Percentiles rank a stretch among this genome's conserved stretches.
Evolutionary conservation across 495 filamentous ascomycete genomes (phyloP).

Genomic region (Tuber magnatum): DNA sequence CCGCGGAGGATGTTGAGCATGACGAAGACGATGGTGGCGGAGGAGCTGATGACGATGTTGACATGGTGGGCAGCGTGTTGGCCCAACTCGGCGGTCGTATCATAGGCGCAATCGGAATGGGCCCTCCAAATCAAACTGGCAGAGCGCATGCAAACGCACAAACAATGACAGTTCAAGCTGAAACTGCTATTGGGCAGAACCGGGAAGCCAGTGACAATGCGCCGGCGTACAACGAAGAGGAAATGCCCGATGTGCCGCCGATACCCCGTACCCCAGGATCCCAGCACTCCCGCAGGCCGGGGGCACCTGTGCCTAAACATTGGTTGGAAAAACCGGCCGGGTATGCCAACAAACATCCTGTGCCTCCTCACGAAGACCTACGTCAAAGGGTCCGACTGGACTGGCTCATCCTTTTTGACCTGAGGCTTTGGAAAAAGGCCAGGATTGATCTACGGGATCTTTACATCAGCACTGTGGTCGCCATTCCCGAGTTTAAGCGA

Average conservation of each 20-base stretch:
- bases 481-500: slow-evolving; percentile 92
- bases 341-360: slow-evolving; percentile 50
- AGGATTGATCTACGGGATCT: slow-evolving; percentile 83
- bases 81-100: slow-evolving; percentile 9
- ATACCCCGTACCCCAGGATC: slow-evolving; percentile 35
- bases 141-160: not conserved
- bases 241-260: slow-evolving; percentile 26
- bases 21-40: slow-evolving; percentile 43
- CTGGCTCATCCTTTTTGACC: slow-evolving; percentile 93
- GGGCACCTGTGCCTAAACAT: slow-evolving; percentile 56
- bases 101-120: slow-evolving; percentile 20
- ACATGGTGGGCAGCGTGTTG: slow-evolving; percentile 45
- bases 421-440: slow-evolving; percentile 92
- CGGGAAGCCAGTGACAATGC: slow-evolving; percentile 9
- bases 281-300: slow-evolving; percentile 29
- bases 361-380: slow-evolving; percentile 73
- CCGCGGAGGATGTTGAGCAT: slow-evolving; percentile 45
- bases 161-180: slow-evolving; percentile 5
- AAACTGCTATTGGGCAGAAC: slow-evolving; percentile 14
- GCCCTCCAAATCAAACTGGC: slow-evolving; percentile 1
- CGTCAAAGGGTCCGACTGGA: slow-evolving; percentile 83
- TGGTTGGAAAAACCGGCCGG: slow-evolving; percentile 75
- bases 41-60: slow-evolving; percentile 54
- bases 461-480: slow-evolving; percentile 92
- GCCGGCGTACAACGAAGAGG: slow-evolving; percentile 13